phyloP scores from a whole-genome alignment of 139 green algal species.

The Dunaliella sp. region DNA sequence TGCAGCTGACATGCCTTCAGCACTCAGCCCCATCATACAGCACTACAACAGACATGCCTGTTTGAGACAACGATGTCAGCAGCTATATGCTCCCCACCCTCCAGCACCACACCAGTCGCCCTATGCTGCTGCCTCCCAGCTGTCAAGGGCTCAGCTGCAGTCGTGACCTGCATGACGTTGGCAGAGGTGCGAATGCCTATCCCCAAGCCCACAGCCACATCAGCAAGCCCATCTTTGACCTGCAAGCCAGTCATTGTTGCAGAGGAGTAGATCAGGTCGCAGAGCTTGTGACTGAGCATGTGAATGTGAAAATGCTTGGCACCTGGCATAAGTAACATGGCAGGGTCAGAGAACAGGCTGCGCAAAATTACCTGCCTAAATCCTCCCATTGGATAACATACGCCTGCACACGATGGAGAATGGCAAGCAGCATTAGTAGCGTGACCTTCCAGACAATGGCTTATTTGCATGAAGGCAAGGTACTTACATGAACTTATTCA shows the following conservation, averaged over 20 bases:
- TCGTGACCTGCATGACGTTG: conserved; percentile 36
- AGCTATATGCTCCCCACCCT: conserved; percentile 40
- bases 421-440: no score
- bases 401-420: conserved; percentile 41
- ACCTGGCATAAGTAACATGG: no score
- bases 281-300: no score
- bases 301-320: no score
- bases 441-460: no score
- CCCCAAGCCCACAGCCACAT: conserved; percentile 37
- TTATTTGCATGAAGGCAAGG: no score
- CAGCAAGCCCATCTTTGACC: conserved; percentile 46
- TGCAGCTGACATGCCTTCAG: no score
- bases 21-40: no score
- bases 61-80: conserved; percentile 74
- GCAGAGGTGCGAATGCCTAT: conserved; percentile 41
- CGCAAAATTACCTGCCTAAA: conserved; percentile 74
- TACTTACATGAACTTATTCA: no score
- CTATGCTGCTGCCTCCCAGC: neutral
- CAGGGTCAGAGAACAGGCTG: no score
- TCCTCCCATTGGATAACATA: conserved; percentile 81
- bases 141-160: neutral
- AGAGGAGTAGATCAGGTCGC: no score
- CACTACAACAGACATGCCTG: no score
- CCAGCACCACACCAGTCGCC: conserved; percentile 60
- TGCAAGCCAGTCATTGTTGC: conserved; percentile 12